phyloP scores from a whole-genome alignment of 495 filamentous ascomycete genomes.

The Penicillium verhagenii region DNA sequence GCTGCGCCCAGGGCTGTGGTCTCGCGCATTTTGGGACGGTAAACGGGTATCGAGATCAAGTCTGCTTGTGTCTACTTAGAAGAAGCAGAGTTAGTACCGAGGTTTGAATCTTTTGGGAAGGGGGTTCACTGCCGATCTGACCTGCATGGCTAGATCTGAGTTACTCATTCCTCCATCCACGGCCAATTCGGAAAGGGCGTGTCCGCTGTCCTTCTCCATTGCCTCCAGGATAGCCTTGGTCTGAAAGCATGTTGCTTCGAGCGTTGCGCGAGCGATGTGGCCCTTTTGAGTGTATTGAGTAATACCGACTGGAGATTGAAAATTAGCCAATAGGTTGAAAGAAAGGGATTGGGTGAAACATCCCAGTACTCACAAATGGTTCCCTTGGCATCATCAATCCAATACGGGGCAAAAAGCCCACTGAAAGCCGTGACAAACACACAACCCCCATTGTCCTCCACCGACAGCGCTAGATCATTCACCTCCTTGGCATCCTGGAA shows the following conservation, averaged over 20 bases:
- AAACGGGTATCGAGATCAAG: constrained; percentile 45
- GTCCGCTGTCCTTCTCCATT: constrained; percentile 91
- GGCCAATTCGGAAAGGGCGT: constrained; percentile 72
- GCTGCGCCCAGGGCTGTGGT: constrained; percentile 91
- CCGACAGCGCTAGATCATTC: constrained; percentile 74
- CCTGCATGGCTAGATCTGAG: constrained; percentile 91
- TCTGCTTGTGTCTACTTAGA: constrained; percentile 40
- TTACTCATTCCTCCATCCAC: constrained; percentile 96
- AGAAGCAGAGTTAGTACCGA: not conserved
- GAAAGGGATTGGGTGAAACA: too few relatives aligned
- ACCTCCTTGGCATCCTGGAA: constrained; percentile 72
- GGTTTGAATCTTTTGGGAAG: too few relatives aligned
- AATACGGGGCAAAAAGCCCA: constrained; percentile 93
- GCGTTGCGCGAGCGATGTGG: constrained; percentile 88
- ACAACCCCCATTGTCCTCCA: constrained; percentile 84
- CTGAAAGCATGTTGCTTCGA: constrained; percentile 94
- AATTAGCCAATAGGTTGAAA: not conserved
- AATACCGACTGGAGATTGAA: constrained; percentile 63
- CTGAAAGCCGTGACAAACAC: constrained; percentile 97
- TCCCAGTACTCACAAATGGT: constrained; percentile 78
- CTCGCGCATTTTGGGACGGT: constrained; percentile 72
- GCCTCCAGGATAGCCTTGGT: constrained; percentile 92
- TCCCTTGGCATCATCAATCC: constrained; percentile 94
- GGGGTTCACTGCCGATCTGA: constrained; percentile 3
- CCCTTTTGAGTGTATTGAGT: constrained; percentile 89